phyloP scores from a whole-genome alignment of 2,329 filamentous ascomycete genomes.

The Fusarium citri region DNA sequence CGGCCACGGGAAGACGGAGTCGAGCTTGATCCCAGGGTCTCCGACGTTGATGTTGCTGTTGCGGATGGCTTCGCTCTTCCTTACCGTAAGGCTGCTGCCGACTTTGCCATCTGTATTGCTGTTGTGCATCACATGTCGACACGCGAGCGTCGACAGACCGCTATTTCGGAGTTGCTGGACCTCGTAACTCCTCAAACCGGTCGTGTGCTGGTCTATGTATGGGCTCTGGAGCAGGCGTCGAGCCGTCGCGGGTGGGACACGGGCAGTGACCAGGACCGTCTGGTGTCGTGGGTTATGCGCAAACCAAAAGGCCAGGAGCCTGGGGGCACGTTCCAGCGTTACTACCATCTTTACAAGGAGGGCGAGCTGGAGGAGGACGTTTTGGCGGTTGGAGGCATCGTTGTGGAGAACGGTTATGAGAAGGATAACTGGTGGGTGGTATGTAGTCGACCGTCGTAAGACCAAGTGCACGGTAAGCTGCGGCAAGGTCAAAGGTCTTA shows the following conservation, averaged over 20 bases:
- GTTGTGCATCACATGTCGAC: slow-evolving; percentile 95
- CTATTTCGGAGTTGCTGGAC: slow-evolving; percentile 76
- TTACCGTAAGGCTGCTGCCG: slow-evolving; percentile 69
- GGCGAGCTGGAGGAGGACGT: slow-evolving; percentile 90
- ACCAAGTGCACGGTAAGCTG: slow-evolving; percentile 17
- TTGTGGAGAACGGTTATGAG: slow-evolving; percentile 89
- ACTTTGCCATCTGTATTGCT: slow-evolving; percentile 94
- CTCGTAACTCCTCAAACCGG: slow-evolving; percentile 72
- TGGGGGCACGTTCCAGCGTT: slow-evolving; percentile 80
- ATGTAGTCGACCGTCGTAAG: slow-evolving; percentile 49
- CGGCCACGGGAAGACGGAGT: slow-evolving; percentile 30
- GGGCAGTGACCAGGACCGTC: slow-evolving; percentile 85
- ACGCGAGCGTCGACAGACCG: slow-evolving; percentile 75
- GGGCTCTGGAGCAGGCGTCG: slow-evolving; percentile 91
- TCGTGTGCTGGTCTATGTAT: slow-evolving; percentile 86
- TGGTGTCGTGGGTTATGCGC: slow-evolving; percentile 91
- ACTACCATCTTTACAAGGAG: slow-evolving; percentile 91
- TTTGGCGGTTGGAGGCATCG: slow-evolving; percentile 75
- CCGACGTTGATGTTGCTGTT: slow-evolving; percentile 75
- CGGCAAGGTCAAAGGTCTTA: slow-evolving; percentile 5
- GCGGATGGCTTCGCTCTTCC: slow-evolving; percentile 88
- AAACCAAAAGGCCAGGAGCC: slow-evolving; percentile 47
- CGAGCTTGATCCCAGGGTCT: slow-evolving; percentile 24
- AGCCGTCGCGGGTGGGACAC: slow-evolving; percentile 92
- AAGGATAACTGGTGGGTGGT: slow-evolving; percentile 99